Evolutionary conservation across 1,284 basidiomycete species (phyloP).

Genomic region (Boletus smithii): DNA sequence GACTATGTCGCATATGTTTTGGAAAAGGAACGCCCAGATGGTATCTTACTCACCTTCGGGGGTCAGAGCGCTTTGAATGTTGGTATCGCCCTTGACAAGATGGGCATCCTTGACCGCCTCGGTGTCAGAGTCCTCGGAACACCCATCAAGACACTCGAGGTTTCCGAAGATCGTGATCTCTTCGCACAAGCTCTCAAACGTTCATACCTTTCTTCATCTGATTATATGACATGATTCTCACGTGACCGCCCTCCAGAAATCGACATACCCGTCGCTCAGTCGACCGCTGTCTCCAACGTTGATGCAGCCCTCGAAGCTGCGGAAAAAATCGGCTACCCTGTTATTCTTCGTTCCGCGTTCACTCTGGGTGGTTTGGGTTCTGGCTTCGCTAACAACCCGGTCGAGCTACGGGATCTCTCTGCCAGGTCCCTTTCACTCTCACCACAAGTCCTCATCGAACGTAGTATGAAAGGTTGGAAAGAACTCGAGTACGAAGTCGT

Average conservation of each 20-base stretch:
- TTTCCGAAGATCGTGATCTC: slow-evolving; percentile 95
- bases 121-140: slow-evolving; percentile 96
- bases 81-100: slow-evolving; percentile 94
- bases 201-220: slow-evolving; percentile 32
- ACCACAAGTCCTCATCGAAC: slow-evolving; percentile 97
- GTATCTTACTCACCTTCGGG: slow-evolving; percentile 96
- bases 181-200: slow-evolving; percentile 97
- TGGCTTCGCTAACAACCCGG: slow-evolving; percentile 94
- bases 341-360: slow-evolving; percentile 97
- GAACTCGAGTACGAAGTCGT: slow-evolving; percentile 99
- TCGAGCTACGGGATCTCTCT: slow-evolving; percentile 92
- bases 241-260: slow-evolving; percentile 64
- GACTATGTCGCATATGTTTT: slow-evolving; percentile 99
- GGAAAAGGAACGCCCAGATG: slow-evolving; percentile 98
- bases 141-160: slow-evolving; percentile 90
- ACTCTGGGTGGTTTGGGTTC: slow-evolving; percentile 98
- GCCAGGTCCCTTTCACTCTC: slow-evolving; percentile 89
- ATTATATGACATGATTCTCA: slow-evolving; percentile 1
- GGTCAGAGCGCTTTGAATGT: slow-evolving; percentile 98
- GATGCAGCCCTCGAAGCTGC: slow-evolving; percentile 91
- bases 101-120: slow-evolving; percentile 94
- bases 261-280: slow-evolving; percentile 95
- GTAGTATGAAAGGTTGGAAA: slow-evolving; percentile 99
- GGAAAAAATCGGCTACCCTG: slow-evolving; percentile 91
- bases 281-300: slow-evolving; percentile 96